A percentile compares a stretch with the other conserved stretches of the same genome.
These are phyloP conservation scores for Avena sativa DNA, from an alignment of 176 grass and related monocot genomes.

Conservation along the genomic window DNA sequence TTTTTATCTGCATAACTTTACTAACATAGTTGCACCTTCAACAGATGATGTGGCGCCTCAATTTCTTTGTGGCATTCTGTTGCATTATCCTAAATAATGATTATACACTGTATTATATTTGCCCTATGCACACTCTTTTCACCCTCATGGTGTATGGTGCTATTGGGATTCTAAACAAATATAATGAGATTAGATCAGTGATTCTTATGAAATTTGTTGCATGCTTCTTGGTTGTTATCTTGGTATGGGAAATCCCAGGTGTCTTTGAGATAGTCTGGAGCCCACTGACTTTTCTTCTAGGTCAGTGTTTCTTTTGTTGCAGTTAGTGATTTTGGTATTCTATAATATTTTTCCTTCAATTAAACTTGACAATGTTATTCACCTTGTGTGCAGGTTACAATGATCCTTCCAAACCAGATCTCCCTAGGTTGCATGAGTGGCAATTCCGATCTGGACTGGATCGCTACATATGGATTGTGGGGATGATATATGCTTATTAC, in stretches of 20 bases:
- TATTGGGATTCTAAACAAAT: conserved; percentile 94
- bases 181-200: conserved; percentile 83
- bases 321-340: conserved; percentile 32
- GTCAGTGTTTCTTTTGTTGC: conserved; percentile 46
- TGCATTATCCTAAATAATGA: conserved; percentile 93
- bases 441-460: conserved; percentile 96
- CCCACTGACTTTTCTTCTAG: conserved; percentile 86
- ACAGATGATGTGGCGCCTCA: conserved; percentile 99
- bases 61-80: conserved; percentile 94
- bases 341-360: background rate
- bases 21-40: conserved; percentile 49
- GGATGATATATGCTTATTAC: conserved; percentile 99
- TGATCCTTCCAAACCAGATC: conserved; percentile 86
- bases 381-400: conserved; percentile 62
- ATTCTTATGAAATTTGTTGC: conserved; percentile 80
- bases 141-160: conserved; percentile 98
- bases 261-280: conserved; percentile 91
- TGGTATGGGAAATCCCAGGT: conserved; percentile 92
- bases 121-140: conserved; percentile 99
- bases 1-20: conserved; percentile 34
- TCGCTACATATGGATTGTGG: conserved; percentile 98
- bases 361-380: conserved; percentile 36
- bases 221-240: conserved; percentile 89
- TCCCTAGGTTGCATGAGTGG: conserved; percentile 91
- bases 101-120: conserved; percentile 97